Percentiles rank a stretch among this genome's conserved stretches.
These are phyloP conservation scores for Arthroderma sp. DNA, from an alignment of 2,329 filamentous ascomycete species.

Conservation along the genomic window DNA sequence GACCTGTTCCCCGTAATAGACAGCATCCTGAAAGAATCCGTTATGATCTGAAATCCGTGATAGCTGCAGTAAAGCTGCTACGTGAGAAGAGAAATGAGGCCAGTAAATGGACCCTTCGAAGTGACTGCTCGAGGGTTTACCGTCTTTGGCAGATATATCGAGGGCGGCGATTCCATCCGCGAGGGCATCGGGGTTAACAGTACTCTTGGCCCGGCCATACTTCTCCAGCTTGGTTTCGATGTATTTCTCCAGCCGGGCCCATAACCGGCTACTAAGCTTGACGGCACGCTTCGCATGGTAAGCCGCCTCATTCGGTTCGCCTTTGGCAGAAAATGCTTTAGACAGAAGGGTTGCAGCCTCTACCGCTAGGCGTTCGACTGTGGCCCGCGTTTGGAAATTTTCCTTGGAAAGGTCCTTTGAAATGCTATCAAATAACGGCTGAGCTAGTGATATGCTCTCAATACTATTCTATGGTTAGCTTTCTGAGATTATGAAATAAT, in stretches of 20 bases:
- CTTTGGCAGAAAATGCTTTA: slow-evolving; percentile 48
- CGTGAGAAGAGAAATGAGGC: slow-evolving; percentile 62
- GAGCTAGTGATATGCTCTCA: slow-evolving; percentile 23
- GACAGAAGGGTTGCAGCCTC: slow-evolving; percentile 55
- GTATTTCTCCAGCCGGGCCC: slow-evolving; percentile 40
- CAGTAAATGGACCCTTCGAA: slow-evolving; percentile 60
- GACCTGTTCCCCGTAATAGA: slow-evolving; percentile 79
- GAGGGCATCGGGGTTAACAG: slow-evolving; percentile 27
- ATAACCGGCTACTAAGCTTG: slow-evolving; percentile 39
- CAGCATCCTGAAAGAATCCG: slow-evolving; percentile 75
- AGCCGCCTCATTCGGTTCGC: slow-evolving; percentile 35
- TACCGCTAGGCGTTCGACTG: slow-evolving; percentile 43
- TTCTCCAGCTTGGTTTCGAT: slow-evolving; percentile 27
- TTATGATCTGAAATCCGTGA: slow-evolving; percentile 70
- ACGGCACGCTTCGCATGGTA: slow-evolving; percentile 40
- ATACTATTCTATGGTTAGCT: slow-evolving; percentile 17
- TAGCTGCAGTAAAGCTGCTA: slow-evolving; percentile 59
- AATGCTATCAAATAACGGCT: slow-evolving; percentile 24
- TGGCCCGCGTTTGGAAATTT: slow-evolving; percentile 31
- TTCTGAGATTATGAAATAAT: not conserved
- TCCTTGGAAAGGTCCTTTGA: slow-evolving; percentile 23
- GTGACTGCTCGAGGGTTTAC: slow-evolving; percentile 24
- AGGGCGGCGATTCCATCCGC: slow-evolving; percentile 31
- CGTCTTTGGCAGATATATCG: slow-evolving; percentile 24
- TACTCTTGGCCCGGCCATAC: slow-evolving; percentile 14